Evolutionary conservation across 768 basidiomycete genomes (phyloP).

Genomic region (Pholiota molesta): DNA sequence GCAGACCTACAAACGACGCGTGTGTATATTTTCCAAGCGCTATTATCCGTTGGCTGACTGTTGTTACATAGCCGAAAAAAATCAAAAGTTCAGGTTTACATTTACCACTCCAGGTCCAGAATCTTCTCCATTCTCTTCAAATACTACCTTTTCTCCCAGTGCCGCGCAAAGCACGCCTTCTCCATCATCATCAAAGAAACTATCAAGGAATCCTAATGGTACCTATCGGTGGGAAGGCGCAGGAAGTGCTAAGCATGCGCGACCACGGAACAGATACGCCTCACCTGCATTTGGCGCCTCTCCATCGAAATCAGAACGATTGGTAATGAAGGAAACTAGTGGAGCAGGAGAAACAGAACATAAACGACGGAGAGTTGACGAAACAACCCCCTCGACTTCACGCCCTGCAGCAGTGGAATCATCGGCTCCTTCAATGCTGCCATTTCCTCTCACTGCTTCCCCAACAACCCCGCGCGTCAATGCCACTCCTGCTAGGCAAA

Average conservation of each 20-base stretch:
- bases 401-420: slow-evolving; percentile 27
- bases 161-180: slow-evolving; percentile 27
- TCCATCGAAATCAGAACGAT: slow-evolving; percentile 42
- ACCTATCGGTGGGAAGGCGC: slow-evolving; percentile 74
- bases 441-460: slow-evolving; percentile 38
- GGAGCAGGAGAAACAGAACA: slow-evolving; percentile 45
- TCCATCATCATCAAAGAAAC: slow-evolving; percentile 44
- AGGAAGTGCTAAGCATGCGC: slow-evolving; percentile 62
- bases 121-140: slow-evolving; percentile 6
- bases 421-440: slow-evolving; percentile 22
- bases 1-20: not conserved
- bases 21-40: not conserved
- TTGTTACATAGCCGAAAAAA: slow-evolving; percentile 15
- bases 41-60: not conserved
- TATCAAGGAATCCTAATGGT: slow-evolving; percentile 77
- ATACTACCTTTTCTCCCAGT: slow-evolving; percentile 19
- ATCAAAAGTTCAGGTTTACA: slow-evolving; percentile 24
- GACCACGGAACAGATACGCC: slow-evolving; percentile 63
- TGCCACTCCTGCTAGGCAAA: slow-evolving; percentile 17
- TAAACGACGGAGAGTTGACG: slow-evolving; percentile 65
- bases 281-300: slow-evolving; percentile 74
- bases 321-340: slow-evolving; percentile 37
- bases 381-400: slow-evolving; percentile 38
- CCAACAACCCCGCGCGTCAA: slow-evolving; percentile 32
- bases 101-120: slow-evolving; percentile 16